Conservation (phyloP, 2,329 filamentous ascomycete genomes). For the Trematosphaeria pertusa region DNA sequence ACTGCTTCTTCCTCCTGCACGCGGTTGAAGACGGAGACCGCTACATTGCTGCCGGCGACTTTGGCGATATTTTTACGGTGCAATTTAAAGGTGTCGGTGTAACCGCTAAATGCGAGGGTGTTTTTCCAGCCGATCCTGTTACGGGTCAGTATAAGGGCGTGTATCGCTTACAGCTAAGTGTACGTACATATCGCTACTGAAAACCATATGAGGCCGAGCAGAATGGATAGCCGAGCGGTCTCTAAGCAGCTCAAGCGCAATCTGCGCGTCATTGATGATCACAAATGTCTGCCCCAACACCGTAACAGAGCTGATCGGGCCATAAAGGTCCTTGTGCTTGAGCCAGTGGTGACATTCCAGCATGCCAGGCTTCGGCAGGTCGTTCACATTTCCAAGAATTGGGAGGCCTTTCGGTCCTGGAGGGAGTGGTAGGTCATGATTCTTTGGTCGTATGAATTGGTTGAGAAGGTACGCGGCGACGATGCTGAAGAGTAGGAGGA, state of each 20-base stretch:
- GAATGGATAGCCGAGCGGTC: slow-evolving; percentile 28
- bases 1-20: slow-evolving; percentile 37
- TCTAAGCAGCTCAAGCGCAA: slow-evolving; percentile 31
- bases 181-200: slow-evolving; percentile 33
- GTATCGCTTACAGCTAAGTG: not conserved
- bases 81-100: slow-evolving; percentile 29
- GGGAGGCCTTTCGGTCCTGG: slow-evolving; percentile 60
- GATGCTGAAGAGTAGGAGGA: slow-evolving; percentile 9
- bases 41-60: slow-evolving; percentile 28
- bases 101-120: slow-evolving; percentile 26
- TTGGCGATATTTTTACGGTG: slow-evolving; percentile 37
- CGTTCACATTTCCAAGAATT: slow-evolving; percentile 58
- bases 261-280: slow-evolving; percentile 35
- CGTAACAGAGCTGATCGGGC: slow-evolving; percentile 37
- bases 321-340: slow-evolving; percentile 49
- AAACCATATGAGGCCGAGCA: slow-evolving; percentile 29
- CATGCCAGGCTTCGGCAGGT: slow-evolving; percentile 52
- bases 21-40: slow-evolving; percentile 32
- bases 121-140: slow-evolving; percentile 36
- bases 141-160: not conserved
- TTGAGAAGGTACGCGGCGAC: not conserved
- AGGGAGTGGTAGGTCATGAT: slow-evolving; percentile 45
- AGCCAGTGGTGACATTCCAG: slow-evolving; percentile 54
- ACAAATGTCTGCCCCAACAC: slow-evolving; percentile 36
- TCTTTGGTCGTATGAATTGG: slow-evolving; percentile 4